Evolutionary conservation across 2,329 filamentous ascomycete genomes (phyloP), one percentile per base, ranked within the genome.

Genomic region (Metarhizium robertsii): DNA sequence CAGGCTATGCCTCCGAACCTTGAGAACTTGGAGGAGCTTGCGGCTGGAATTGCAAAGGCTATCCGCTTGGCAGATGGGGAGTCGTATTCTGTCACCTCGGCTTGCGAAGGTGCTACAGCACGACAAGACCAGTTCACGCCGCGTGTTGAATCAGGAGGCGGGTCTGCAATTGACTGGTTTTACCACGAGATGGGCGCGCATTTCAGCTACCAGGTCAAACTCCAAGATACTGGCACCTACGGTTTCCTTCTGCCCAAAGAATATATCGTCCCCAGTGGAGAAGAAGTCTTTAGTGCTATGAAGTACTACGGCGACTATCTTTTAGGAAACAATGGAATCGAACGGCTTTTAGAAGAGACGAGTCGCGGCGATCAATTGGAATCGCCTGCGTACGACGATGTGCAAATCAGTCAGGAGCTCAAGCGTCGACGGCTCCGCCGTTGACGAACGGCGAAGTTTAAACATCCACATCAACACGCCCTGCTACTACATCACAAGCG

Each of bases 101-200:
- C 94, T 1, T 99, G 94, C 64, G 87, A 95, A 67, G 90, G 90
- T 16, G 87, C 88, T 18, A 79, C 88, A 1, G 61, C 65, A 6
- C 30, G 20, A 48, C 59, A 61, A 16, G 63, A 62, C 7, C 58
- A 60, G 25, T 55, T 59, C 30, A 63, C 62, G 62, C 61, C 67
- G 3, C 76, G 83, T 43, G 81, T 92, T 59, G 88, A 94, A 66
- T 81, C 81, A 0, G 84, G 86, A 3, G 92, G 92, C 43, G 92
- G 92, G 2, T 92, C 88, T 51, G 90, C 89, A 1, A 83, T 97
- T 46, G 94, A 97, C 71, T 97, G 89, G 84, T 96, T 99, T 71
- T 96, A 95, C 68, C 89, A 95, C 63, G 87, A 95, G 64, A 72
- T 97, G 58, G 76, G 79, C 50, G 88, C 92, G 18, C 85, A 83